A percentile compares a stretch with the other conserved stretches of the same genome.
These are phyloP conservation scores for Melampsora americana DNA, from an alignment of 1,284 basidiomycete species.

Conservation along the genomic window DNA sequence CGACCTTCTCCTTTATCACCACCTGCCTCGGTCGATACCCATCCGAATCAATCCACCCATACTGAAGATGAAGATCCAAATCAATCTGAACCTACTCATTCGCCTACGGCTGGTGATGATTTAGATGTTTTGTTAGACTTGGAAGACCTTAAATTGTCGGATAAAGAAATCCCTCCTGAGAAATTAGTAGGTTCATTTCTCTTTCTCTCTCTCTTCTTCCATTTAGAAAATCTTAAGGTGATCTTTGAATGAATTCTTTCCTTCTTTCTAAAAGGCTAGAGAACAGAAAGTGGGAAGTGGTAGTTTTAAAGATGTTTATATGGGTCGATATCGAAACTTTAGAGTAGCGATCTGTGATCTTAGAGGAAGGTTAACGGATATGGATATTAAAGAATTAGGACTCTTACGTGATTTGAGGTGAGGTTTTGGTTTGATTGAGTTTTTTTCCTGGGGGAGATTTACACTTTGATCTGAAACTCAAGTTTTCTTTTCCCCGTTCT, in stretches of 20 bases:
- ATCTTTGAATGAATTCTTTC: no score
- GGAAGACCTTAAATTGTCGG: slow-evolving; percentile 84
- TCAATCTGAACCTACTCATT: no score
- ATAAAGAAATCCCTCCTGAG: slow-evolving; percentile 87
- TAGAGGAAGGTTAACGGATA: slow-evolving; percentile 84
- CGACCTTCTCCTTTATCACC: slow-evolving; percentile 18
- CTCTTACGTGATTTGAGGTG: slow-evolving; percentile 79
- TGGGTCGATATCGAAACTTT: slow-evolving; percentile 78
- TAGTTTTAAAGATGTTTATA: slow-evolving; percentile 96
- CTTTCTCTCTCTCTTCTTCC: background rate
- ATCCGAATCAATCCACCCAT: slow-evolving; percentile 83
- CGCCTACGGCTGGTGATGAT: slow-evolving; percentile 58
- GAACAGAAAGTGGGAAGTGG: slow-evolving; percentile 96
- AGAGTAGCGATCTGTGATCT: slow-evolving; percentile 90
- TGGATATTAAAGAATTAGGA: slow-evolving; percentile 99
- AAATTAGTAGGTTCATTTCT: slow-evolving; percentile 72
- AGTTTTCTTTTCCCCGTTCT: background rate
- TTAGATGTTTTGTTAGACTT: slow-evolving; percentile 87
- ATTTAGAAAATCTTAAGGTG: background rate
- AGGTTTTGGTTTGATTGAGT: background rate
- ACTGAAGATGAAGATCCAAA: slow-evolving; percentile 93
- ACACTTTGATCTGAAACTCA: background rate
- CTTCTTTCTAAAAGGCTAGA: slow-evolving; percentile 43
- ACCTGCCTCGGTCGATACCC: slow-evolving; percentile 62
- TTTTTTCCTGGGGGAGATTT: background rate